Evolutionary conservation across 768 basidiomycete genomes (phyloP).

Genomic region (Exidia glandulosa): DNA sequence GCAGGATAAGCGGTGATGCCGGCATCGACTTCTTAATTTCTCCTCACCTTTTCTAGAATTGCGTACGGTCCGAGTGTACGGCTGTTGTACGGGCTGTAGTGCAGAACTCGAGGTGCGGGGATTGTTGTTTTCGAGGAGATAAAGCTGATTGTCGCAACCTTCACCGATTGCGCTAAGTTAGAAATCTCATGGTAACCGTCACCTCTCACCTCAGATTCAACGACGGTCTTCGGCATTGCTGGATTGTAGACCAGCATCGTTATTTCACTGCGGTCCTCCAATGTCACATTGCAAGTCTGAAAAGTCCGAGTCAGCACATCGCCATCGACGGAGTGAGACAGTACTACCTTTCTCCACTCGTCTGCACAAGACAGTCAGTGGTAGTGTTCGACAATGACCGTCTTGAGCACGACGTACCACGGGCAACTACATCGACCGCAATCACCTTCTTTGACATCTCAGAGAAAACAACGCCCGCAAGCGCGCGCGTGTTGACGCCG

Average conservation of each 20-base stretch:
- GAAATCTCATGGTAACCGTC: background rate
- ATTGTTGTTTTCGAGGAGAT: slow-evolving; percentile 17
- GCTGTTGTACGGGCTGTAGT: slow-evolving; percentile 2
- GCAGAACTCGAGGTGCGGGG: slow-evolving; percentile 15
- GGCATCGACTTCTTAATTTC: background rate
- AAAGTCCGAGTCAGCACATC: background rate
- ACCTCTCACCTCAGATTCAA: slow-evolving; percentile 6
- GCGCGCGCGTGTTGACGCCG: background rate
- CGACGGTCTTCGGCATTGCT: slow-evolving; percentile 5
- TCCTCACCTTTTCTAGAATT: slow-evolving; percentile 17
- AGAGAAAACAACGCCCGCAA: slow-evolving; percentile 10
- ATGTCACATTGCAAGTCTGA: slow-evolving; percentile 15
- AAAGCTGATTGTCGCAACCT: slow-evolving; percentile 22
- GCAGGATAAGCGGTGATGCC: background rate
- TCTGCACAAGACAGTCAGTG: background rate
- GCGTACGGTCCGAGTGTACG: slow-evolving; percentile 12
- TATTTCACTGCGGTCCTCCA: slow-evolving; percentile 12
- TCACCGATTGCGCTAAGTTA: slow-evolving; percentile 10
- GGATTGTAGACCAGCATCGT: slow-evolving; percentile 9
- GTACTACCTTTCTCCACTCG: slow-evolving; percentile 2
- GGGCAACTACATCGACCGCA: slow-evolving; percentile 13
- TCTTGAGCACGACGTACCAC: slow-evolving; percentile 10
- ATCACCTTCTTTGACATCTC: slow-evolving; percentile 8
- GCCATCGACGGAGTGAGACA: background rate
- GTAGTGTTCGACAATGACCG: slow-evolving; percentile 7